Conservation (phyloP, 1,284 basidiomycete genomes). For the Ganoderma leucocontextum region DNA sequence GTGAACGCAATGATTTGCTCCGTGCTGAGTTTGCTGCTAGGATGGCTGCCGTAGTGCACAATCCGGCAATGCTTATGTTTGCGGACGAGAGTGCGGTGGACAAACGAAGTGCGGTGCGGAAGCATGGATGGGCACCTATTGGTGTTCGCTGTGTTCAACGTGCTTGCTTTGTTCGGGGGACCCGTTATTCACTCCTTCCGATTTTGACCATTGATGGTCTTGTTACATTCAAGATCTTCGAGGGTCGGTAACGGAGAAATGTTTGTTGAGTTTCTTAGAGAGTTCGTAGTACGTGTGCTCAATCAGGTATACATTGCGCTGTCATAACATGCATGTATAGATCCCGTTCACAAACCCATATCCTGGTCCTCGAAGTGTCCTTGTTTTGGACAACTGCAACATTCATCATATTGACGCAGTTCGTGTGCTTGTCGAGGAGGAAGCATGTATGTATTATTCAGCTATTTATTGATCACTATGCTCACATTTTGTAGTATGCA, state of each 20-base stretch:
- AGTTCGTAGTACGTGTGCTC: constrained; percentile 4
- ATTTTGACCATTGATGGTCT: constrained; percentile 19
- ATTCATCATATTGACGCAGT: constrained; percentile 22
- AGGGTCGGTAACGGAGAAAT: constrained; percentile 11
- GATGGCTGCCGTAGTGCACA: constrained; percentile 1
- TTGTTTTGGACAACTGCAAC: constrained; percentile 23
- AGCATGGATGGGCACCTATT: constrained; percentile 13
- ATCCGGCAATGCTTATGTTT: constrained; percentile 13
- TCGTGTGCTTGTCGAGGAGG: neutral
- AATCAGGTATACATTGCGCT: neutral
- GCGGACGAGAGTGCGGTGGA: constrained; percentile 17
- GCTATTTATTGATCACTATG: neutral
- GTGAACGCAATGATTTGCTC: constrained; percentile 19
- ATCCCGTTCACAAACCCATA: constrained; percentile 10
- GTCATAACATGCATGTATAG: neutral
- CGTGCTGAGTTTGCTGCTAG: constrained; percentile 9
- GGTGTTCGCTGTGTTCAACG: neutral
- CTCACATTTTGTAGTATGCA: neutral
- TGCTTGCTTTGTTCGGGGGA: neutral
- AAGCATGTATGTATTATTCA: neutral
- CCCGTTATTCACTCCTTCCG: constrained; percentile 16
- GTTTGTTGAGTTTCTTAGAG: constrained; percentile 14
- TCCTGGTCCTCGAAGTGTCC: constrained; percentile 16
- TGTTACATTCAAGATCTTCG: constrained; percentile 17
- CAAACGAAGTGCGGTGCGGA: constrained; percentile 7